Evolutionary conservation across 176 grass and related monocot species (phyloP).

Genomic region (Eremochloa ophiuroides): DNA sequence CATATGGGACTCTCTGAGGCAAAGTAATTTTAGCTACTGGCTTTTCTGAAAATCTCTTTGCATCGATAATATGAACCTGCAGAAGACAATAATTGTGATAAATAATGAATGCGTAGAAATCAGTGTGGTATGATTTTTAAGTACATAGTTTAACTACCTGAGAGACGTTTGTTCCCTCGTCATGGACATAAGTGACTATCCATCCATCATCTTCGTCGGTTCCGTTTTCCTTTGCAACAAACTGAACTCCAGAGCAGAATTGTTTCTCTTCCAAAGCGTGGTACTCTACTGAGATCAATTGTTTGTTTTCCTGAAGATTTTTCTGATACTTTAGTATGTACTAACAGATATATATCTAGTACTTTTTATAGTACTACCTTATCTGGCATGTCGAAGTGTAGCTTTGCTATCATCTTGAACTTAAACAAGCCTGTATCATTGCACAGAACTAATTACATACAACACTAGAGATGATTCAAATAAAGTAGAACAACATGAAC

Average conservation of each 20-base stretch:
- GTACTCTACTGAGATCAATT: constrained; percentile 29
- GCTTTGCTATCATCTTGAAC: constrained; percentile 44
- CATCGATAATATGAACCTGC: constrained; percentile 45
- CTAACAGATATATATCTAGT: background rate
- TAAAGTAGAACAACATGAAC: background rate
- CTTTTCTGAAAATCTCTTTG: constrained; percentile 38
- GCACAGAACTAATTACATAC: background rate
- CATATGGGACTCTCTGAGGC: constrained; percentile 46
- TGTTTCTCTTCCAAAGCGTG: constrained; percentile 23
- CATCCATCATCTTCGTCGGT: constrained; percentile 45
- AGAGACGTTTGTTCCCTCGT: constrained; percentile 24
- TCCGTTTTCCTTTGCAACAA: constrained; percentile 32
- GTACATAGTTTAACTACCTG: constrained; percentile 24
- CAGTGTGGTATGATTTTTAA: too few species aligned
- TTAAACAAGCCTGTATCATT: constrained; percentile 33
- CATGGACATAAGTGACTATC: constrained; percentile 35
- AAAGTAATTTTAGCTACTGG: constrained; percentile 31
- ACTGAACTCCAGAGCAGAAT: constrained; percentile 43
- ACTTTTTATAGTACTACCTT: background rate
- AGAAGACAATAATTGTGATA: too few species aligned
- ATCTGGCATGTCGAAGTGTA: constrained; percentile 27
- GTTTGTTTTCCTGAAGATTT: constrained; percentile 13
- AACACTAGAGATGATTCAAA: background rate
- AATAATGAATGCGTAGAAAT: too few species aligned
- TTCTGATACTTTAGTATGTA: background rate